These are phyloP conservation scores for Suillus americanus DNA, from an alignment of 768 basidiomycete species.

Conservation along the genomic window DNA sequence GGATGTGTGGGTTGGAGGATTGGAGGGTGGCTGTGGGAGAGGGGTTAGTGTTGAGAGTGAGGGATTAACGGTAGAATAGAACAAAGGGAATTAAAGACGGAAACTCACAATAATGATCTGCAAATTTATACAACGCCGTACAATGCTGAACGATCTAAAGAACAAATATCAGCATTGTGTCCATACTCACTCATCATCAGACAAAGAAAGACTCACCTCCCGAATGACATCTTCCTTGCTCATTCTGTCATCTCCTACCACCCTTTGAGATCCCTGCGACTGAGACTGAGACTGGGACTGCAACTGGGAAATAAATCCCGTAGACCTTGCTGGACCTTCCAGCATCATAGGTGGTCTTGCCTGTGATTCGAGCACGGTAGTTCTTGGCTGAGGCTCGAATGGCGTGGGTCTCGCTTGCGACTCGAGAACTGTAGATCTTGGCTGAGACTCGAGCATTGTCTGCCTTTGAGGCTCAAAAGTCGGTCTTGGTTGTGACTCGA, in stretches of 20 bases:
- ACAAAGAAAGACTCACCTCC: neutral
- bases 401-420: neutral
- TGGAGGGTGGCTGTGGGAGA: conserved; percentile 27
- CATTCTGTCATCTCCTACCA: neutral
- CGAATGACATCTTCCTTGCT: conserved; percentile 2
- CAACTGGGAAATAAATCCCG: conserved; percentile 11
- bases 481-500: neutral
- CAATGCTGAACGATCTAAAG: conserved; percentile 59
- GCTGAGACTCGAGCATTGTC: neutral
- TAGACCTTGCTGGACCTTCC: neutral
- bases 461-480: neutral
- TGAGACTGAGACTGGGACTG: conserved; percentile 25
- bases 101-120: conserved; percentile 61
- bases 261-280: conserved; percentile 16
- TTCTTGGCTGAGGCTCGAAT: neutral
- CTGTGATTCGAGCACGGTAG: neutral
- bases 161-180: conserved; percentile 26
- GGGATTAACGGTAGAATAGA: neutral
- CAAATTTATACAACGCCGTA: conserved; percentile 58
- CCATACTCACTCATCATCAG: conserved; percentile 1
- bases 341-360: neutral
- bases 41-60: neutral
- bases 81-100: neutral
- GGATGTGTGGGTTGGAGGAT: conserved; percentile 43
- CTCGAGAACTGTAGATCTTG: neutral